These are phyloP conservation scores for Fusarium virguliforme DNA, from an alignment of 2,329 filamentous ascomycete genomes.

Conservation along the genomic window DNA sequence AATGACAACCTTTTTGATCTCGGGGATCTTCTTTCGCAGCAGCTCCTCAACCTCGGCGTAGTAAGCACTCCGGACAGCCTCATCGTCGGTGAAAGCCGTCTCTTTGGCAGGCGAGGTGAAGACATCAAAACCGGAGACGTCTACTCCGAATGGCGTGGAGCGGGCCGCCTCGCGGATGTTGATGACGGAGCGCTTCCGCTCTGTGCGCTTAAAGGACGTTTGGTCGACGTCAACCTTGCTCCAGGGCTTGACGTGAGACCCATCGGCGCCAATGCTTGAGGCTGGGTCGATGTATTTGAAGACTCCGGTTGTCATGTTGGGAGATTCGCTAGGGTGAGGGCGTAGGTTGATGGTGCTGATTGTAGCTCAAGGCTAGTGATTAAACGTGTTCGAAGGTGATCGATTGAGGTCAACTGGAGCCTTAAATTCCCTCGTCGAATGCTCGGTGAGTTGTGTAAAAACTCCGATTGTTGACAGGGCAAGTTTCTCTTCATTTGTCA, in stretches of 20 bases:
- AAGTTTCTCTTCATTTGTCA: slow-evolving; percentile 5
- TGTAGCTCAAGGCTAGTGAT: background rate
- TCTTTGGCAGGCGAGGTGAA: slow-evolving; percentile 60
- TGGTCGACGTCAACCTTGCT: slow-evolving; percentile 47
- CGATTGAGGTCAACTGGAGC: background rate
- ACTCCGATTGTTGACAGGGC: slow-evolving; percentile 8
- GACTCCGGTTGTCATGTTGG: slow-evolving; percentile 40
- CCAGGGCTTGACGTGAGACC: slow-evolving; percentile 41
- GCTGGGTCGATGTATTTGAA: slow-evolving; percentile 42
- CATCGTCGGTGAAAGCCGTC: slow-evolving; percentile 70
- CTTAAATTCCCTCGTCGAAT: slow-evolving; percentile 2
- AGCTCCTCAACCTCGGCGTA: slow-evolving; percentile 75
- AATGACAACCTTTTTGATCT: slow-evolving; percentile 74
- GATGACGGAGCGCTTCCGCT: slow-evolving; percentile 41
- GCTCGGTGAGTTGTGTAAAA: slow-evolving; percentile 7
- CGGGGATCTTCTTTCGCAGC: slow-evolving; percentile 68
- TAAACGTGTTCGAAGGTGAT: background rate
- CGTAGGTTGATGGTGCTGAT: background rate
- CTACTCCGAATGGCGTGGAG: slow-evolving; percentile 41
- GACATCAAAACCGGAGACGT: slow-evolving; percentile 49
- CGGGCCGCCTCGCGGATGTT: slow-evolving; percentile 44
- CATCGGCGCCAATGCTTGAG: slow-evolving; percentile 32
- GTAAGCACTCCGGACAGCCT: slow-evolving; percentile 69
- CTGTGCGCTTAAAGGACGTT: slow-evolving; percentile 42
- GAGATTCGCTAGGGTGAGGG: background rate